Percentiles rank a stretch among this genome's conserved stretches.
phyloP scores from a whole-genome alignment of 371 early-diverging fungal species.

The Syncephalastrum contaminatum region DNA sequence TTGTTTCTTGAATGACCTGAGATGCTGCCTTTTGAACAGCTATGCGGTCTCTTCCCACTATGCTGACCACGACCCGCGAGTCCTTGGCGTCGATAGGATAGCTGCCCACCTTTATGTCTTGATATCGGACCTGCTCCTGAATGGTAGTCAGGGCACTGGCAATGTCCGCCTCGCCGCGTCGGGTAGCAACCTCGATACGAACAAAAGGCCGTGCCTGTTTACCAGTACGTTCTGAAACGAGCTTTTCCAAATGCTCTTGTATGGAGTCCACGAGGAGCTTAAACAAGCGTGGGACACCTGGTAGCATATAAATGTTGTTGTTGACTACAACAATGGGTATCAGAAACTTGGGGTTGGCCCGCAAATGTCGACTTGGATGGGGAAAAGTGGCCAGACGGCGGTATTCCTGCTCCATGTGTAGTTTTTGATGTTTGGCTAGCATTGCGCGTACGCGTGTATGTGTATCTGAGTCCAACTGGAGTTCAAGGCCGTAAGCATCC shows the following conservation, averaged over 20 bases:
- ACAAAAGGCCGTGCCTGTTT: constrained; percentile 26
- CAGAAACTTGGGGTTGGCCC: constrained; percentile 42
- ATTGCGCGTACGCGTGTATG: constrained; percentile 43
- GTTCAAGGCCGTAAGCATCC: constrained; percentile 48
- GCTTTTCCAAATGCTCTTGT: constrained; percentile 23
- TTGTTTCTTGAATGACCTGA: constrained; percentile 17
- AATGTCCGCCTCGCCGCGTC: constrained; percentile 53
- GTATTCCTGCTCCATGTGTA: constrained; percentile 20
- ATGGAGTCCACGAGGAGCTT: constrained; percentile 43
- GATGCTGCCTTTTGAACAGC: constrained; percentile 22
- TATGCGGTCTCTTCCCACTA: constrained; percentile 47
- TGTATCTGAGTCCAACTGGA: constrained; percentile 53
- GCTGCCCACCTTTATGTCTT: constrained; percentile 63
- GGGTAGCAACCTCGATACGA: constrained; percentile 59
- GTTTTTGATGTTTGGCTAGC: constrained; percentile 14
- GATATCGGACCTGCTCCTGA: constrained; percentile 37
- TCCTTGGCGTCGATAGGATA: constrained; percentile 52
- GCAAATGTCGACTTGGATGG: constrained; percentile 27
- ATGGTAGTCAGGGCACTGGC: constrained; percentile 48
- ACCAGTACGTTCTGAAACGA: constrained; percentile 18
- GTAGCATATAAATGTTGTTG: constrained; percentile 69
- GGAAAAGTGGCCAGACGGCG: constrained; percentile 68
- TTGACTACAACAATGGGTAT: constrained; percentile 28
- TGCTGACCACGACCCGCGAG: constrained; percentile 47
- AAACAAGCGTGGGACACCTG: constrained; percentile 71